Evolutionary conservation across 2,329 filamentous ascomycete species (phyloP).

Genomic region (Acephala macrosclerotiorum): DNA sequence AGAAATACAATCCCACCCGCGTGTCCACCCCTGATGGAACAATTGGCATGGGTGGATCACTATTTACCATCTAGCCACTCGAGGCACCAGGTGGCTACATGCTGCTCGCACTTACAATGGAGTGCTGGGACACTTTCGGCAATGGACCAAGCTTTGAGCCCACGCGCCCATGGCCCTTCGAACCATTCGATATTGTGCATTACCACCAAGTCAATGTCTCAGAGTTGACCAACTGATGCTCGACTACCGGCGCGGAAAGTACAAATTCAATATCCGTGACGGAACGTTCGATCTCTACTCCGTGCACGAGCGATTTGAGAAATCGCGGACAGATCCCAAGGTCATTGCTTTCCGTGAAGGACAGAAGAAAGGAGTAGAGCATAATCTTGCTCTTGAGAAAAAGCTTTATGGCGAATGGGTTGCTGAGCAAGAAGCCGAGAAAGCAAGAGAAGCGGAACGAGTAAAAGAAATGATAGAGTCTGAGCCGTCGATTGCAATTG

Average conservation of each 20-base stretch:
- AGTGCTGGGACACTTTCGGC: conserved; percentile 47
- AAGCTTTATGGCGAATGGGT: conserved; percentile 45
- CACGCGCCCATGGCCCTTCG: conserved; percentile 47
- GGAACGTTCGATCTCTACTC: conserved; percentile 43
- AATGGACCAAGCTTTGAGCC: conserved; percentile 43
- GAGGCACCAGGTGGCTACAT: conserved; percentile 51
- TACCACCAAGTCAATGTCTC: conserved; percentile 47
- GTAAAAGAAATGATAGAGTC: conserved; percentile 32
- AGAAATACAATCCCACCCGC: conserved; percentile 50
- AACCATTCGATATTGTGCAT: conserved; percentile 46
- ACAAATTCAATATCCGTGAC: conserved; percentile 42
- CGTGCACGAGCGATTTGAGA: conserved; percentile 38
- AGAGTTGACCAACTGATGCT: conserved; percentile 42
- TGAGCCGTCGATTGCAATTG: conserved; percentile 44
- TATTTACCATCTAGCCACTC: conserved; percentile 48
- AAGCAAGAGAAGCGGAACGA: conserved; percentile 24
- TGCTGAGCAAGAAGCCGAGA: conserved; percentile 32
- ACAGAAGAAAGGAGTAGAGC: conserved; percentile 32
- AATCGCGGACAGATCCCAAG: conserved; percentile 30
- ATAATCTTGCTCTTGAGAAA: conserved; percentile 39
- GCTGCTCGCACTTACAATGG: conserved; percentile 46
- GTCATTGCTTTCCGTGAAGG: conserved; percentile 25
- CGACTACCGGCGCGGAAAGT: conserved; percentile 44
- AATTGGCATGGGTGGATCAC: conserved; percentile 47
- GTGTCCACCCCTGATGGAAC: conserved; percentile 47